phyloP scores from a whole-genome alignment of 2,329 filamentous ascomycete genomes.

The Fusarium pilosicola region DNA sequence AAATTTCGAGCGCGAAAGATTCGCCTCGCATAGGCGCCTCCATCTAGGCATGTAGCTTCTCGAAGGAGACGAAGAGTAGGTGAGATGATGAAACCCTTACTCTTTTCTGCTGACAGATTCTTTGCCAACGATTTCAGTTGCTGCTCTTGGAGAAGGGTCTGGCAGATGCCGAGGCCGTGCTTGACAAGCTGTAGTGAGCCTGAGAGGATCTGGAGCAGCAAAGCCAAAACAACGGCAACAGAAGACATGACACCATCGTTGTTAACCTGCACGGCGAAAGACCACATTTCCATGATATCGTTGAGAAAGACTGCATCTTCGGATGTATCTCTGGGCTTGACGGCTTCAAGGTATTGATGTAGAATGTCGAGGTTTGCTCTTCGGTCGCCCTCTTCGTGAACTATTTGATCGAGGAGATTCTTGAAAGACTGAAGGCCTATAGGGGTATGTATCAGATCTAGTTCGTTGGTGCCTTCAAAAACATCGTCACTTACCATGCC shows the following conservation, averaged over 20 bases:
- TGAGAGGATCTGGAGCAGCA: constrained; percentile 83
- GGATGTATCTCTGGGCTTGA: constrained; percentile 58
- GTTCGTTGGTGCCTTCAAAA: neutral
- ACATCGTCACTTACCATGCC: constrained; percentile 64
- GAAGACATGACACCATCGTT: constrained; percentile 85
- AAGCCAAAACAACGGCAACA: constrained; percentile 80
- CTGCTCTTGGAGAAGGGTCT: constrained; percentile 81
- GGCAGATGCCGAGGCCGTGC: constrained; percentile 81
- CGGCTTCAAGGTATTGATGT: constrained; percentile 72
- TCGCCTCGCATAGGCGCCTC: constrained; percentile 79
- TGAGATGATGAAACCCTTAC: constrained; percentile 88
- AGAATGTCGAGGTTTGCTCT: constrained; percentile 66
- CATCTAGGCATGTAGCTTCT: constrained; percentile 87
- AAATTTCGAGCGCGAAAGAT: constrained; percentile 82
- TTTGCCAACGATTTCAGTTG: constrained; percentile 84
- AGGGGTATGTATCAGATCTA: neutral
- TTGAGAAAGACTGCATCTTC: constrained; percentile 71
- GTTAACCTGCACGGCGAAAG: constrained; percentile 80
- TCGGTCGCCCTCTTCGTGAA: constrained; percentile 57
- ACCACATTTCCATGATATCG: constrained; percentile 90
- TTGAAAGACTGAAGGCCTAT: constrained; percentile 76
- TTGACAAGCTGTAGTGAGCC: constrained; percentile 77
- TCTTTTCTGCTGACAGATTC: constrained; percentile 81
- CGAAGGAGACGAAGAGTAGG: constrained; percentile 86
- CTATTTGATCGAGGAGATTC: constrained; percentile 73